A percentile compares a stretch with the other conserved stretches of the same genome.
Evolutionary conservation across 2,329 filamentous ascomycete species (phyloP).

Genomic region (Coniella vitis): DNA sequence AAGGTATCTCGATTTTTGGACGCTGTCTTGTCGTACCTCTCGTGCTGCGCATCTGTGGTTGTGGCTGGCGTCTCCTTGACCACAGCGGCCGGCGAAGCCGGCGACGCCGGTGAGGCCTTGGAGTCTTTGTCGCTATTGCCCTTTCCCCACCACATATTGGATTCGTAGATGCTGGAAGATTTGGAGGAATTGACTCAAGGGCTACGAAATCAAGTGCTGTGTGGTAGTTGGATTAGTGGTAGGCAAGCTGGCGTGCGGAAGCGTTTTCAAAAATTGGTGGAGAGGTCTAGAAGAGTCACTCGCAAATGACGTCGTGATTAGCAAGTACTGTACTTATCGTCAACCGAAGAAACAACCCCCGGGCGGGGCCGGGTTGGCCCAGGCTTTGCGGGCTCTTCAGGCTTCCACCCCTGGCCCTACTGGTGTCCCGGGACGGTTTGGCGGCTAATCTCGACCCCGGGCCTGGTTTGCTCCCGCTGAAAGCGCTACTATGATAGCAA

Average conservation of each 20-base stretch:
- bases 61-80: slow-evolving; percentile 16
- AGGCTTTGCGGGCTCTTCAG: neutral
- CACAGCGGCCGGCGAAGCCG: slow-evolving; percentile 5
- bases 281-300: neutral
- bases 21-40: slow-evolving; percentile 7
- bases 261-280: neutral
- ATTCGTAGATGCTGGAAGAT: neutral
- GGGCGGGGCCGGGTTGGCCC: neutral
- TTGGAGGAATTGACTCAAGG: neutral
- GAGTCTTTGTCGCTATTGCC: slow-evolving; percentile 23
- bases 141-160: slow-evolving; percentile 35
- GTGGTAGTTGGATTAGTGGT: too few species aligned
- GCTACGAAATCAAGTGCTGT: neutral
- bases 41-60: slow-evolving; percentile 9
- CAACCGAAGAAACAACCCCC: neutral
- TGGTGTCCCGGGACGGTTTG: neutral
- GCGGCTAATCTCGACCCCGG: neutral
- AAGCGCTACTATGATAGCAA: too few species aligned
- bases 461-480: neutral
- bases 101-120: slow-evolving; percentile 10
- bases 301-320: neutral
- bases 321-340: neutral
- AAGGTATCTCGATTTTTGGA: slow-evolving; percentile 25
- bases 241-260: neutral
- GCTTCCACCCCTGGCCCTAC: neutral